Conservation (phyloP, 306 rosid species). For the Spatholobus suberectus region DNA sequence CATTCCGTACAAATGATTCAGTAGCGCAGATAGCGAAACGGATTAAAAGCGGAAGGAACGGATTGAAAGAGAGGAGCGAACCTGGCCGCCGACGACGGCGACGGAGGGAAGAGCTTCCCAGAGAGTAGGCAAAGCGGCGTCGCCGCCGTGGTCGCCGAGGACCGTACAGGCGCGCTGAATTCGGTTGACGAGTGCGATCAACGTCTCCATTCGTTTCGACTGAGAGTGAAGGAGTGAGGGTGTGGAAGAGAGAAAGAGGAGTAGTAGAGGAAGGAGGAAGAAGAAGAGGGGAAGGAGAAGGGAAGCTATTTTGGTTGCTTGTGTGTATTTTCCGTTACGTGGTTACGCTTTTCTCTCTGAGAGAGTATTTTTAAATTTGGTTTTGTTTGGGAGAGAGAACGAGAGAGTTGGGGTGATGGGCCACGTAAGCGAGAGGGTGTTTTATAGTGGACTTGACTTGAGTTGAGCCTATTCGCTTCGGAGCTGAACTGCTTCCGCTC, state of each 20-base stretch:
- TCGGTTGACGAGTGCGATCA: slow-evolving; percentile 83
- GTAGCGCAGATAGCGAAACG: not conserved
- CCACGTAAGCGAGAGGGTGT: slow-evolving; percentile 27
- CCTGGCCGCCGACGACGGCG: slow-evolving; percentile 98
- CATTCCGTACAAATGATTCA: slow-evolving; percentile 9
- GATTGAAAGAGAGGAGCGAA: slow-evolving; percentile 3
- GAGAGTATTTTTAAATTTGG: slow-evolving; percentile 9
- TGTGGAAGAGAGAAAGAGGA: slow-evolving; percentile 10
- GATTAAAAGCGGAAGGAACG: not conserved
- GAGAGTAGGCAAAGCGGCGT: slow-evolving; percentile 64
- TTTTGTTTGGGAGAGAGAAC: not conserved
- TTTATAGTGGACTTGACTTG: not conserved
- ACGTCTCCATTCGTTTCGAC: slow-evolving; percentile 52
- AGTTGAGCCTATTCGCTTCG: not conserved
- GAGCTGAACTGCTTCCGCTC: not conserved
- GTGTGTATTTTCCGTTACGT: slow-evolving; percentile 36
- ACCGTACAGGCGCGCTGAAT: slow-evolving; percentile 85
- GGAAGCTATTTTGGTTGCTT: slow-evolving; percentile 43
- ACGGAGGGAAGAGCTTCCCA: slow-evolving; percentile 93
- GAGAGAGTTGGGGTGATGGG: not conserved
- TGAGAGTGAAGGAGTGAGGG: not conserved
- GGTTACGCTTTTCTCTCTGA: not conserved
- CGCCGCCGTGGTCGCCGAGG: slow-evolving; percentile 87
- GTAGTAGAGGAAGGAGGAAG: slow-evolving; percentile 22
- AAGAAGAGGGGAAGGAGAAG: slow-evolving; percentile 14